A percentile compares a stretch with the other conserved stretches of the same genome.
Evolutionary conservation across 208 protist species (phyloP).

Genomic region (Trypanosoma cruzi): DNA sequence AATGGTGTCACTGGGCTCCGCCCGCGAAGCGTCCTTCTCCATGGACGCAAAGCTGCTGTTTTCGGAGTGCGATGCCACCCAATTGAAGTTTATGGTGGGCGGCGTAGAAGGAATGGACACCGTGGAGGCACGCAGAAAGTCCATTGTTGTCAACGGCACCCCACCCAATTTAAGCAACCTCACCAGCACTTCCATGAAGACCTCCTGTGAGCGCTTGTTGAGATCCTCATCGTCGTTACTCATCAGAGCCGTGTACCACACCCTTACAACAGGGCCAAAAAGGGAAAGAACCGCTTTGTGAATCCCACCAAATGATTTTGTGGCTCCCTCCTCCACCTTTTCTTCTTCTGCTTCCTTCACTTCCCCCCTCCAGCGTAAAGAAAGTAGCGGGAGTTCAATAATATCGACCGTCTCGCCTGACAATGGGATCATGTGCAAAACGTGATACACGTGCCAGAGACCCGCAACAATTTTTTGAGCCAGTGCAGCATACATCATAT

Average conservation of each 20-base stretch:
- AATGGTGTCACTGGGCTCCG: slow-evolving; percentile 14
- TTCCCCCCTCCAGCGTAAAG: slow-evolving; percentile 27
- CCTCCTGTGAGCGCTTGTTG: slow-evolving; percentile 58
- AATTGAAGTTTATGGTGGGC: background rate
- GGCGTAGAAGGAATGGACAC: background rate
- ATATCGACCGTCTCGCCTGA: slow-evolving; percentile 62
- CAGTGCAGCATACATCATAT: slow-evolving; percentile 23
- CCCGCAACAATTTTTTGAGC: slow-evolving; percentile 35
- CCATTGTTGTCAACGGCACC: slow-evolving; percentile 24
- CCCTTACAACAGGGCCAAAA: slow-evolving; percentile 50
- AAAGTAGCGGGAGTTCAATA: slow-evolving; percentile 64
- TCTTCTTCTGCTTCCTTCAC: background rate
- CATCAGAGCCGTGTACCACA: slow-evolving; percentile 59
- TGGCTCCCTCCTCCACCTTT: background rate
- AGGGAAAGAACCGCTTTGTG: slow-evolving; percentile 30
- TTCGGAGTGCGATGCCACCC: background rate
- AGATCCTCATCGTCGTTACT: slow-evolving; percentile 68
- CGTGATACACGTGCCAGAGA: slow-evolving; percentile 63
- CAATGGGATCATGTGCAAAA: slow-evolving; percentile 45
- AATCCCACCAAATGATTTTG: background rate
- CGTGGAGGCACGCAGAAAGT: background rate
- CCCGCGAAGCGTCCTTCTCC: background rate
- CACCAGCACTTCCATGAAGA: slow-evolving; percentile 54
- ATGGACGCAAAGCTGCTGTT: slow-evolving; percentile 1
- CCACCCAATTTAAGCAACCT: slow-evolving; percentile 34